phyloP scores from a whole-genome alignment of 2,329 filamentous ascomycete species.

The Whalleya microplaca region DNA sequence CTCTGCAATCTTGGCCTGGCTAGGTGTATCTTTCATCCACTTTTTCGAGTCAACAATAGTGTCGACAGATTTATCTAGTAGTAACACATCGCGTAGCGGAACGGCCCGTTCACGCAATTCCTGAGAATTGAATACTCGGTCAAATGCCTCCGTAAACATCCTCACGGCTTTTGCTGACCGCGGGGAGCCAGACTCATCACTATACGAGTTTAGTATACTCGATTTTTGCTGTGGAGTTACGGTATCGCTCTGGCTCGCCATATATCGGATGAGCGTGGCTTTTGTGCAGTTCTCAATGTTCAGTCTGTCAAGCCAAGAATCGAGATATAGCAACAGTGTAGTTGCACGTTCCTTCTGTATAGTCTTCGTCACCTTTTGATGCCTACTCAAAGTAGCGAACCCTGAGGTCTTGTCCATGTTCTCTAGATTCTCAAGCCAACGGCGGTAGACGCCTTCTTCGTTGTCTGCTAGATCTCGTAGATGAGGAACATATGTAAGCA shows the following conservation, averaged over 20 bases:
- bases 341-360: slow-evolving; percentile 56
- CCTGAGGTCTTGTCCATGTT: slow-evolving; percentile 61
- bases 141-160: slow-evolving; percentile 61
- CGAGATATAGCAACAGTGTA: slow-evolving; percentile 56
- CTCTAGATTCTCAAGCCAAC: slow-evolving; percentile 61
- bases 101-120: slow-evolving; percentile 44
- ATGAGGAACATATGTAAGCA: slow-evolving; percentile 64
- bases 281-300: slow-evolving; percentile 56
- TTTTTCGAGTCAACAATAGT: slow-evolving; percentile 58
- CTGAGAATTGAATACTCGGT: slow-evolving; percentile 53
- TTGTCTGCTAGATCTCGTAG: slow-evolving; percentile 59
- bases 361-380: slow-evolving; percentile 54
- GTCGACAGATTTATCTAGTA: slow-evolving; percentile 58
- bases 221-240: slow-evolving; percentile 60
- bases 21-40: slow-evolving; percentile 50
- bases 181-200: slow-evolving; percentile 46
- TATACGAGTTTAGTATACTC: slow-evolving; percentile 53
- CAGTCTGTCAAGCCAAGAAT: slow-evolving; percentile 56
- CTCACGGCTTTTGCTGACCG: slow-evolving; percentile 48
- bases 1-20: slow-evolving; percentile 40
- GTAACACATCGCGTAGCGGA: slow-evolving; percentile 55
- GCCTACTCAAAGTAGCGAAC: slow-evolving; percentile 57
- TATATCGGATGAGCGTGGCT: slow-evolving; percentile 55
- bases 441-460: slow-evolving; percentile 59
- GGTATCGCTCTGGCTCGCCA: slow-evolving; percentile 51